Conservation (phyloP, 352 stramenopile genomes). For the Globisporangium canariense region DNA sequence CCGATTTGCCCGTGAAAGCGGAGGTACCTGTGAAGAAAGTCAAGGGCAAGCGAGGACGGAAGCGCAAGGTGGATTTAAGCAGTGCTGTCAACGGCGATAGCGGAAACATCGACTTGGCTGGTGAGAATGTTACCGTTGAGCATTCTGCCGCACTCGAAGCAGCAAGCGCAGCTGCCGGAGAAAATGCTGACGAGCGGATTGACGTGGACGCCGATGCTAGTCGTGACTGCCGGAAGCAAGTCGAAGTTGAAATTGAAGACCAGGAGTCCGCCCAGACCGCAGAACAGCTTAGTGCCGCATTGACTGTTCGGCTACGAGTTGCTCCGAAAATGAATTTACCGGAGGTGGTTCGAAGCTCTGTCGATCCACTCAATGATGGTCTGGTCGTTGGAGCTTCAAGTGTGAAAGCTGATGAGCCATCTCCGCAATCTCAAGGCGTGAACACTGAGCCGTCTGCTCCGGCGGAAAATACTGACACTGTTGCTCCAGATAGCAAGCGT, state of each 20-base stretch:
- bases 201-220: neutral
- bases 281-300: neutral
- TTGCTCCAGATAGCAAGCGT: neutral
- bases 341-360: neutral
- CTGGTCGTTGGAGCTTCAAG: neutral
- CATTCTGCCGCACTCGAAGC: neutral
- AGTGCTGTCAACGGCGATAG: slow-evolving; percentile 9
- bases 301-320: neutral
- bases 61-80: slow-evolving; percentile 6
- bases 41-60: slow-evolving; percentile 20
- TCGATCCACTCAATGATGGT: neutral
- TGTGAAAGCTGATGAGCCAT: neutral
- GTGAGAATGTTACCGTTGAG: slow-evolving; percentile 13
- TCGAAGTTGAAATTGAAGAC: neutral
- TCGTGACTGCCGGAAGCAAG: neutral
- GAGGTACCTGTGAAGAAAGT: slow-evolving; percentile 28
- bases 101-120: slow-evolving; percentile 32
- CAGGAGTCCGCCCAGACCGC: no score
- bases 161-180: no score
- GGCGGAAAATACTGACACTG: neutral
- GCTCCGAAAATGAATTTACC: neutral
- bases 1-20: slow-evolving; percentile 13
- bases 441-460: neutral
- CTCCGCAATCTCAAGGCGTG: neutral
- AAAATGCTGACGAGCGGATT: neutral